Conservation (phyloP, 192 early-diverging fungal species). For the Spizellomyces sp. region DNA sequence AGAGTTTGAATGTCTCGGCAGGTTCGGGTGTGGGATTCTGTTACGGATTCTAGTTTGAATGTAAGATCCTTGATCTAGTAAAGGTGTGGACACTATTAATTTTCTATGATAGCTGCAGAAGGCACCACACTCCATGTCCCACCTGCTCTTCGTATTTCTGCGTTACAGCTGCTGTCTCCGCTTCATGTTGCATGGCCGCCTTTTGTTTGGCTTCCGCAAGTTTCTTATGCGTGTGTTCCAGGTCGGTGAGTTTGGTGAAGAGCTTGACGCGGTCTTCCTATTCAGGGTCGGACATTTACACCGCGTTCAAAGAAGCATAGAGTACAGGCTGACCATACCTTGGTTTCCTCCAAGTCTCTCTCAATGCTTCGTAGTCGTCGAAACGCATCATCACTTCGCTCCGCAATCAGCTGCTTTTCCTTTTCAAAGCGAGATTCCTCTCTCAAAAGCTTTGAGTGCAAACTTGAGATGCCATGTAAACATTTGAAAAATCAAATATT, state of each 20-base stretch:
- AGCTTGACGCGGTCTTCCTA: constrained; percentile 41
- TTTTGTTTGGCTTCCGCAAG: constrained; percentile 25
- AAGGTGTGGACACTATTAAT: background rate
- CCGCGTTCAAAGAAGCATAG: background rate
- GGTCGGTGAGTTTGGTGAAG: constrained; percentile 29
- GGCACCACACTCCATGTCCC: background rate
- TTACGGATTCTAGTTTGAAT: constrained; percentile 35
- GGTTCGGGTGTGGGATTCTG: constrained; percentile 42
- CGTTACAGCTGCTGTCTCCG: constrained; percentile 22
- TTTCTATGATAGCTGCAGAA: background rate
- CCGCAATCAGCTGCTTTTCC: constrained; percentile 45
- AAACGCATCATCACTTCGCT: constrained; percentile 43
- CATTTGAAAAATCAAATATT: background rate
- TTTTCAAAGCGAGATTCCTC: constrained; percentile 50
- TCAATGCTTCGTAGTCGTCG: constrained; percentile 44
- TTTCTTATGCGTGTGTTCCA: constrained; percentile 46
- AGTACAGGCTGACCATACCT: constrained; percentile 12
- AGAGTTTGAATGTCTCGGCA: constrained; percentile 47
- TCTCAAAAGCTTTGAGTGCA: constrained; percentile 43
- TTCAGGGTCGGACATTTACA: background rate
- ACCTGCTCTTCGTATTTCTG: constrained; percentile 34
- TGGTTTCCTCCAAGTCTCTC: constrained; percentile 50
- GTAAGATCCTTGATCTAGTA: constrained; percentile 39
- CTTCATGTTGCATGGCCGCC: constrained; percentile 19
- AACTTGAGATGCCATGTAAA: background rate